These are phyloP conservation scores for Friedmanniomyces endolithicus DNA, from an alignment of 495 filamentous ascomycete species.

Conservation along the genomic window DNA sequence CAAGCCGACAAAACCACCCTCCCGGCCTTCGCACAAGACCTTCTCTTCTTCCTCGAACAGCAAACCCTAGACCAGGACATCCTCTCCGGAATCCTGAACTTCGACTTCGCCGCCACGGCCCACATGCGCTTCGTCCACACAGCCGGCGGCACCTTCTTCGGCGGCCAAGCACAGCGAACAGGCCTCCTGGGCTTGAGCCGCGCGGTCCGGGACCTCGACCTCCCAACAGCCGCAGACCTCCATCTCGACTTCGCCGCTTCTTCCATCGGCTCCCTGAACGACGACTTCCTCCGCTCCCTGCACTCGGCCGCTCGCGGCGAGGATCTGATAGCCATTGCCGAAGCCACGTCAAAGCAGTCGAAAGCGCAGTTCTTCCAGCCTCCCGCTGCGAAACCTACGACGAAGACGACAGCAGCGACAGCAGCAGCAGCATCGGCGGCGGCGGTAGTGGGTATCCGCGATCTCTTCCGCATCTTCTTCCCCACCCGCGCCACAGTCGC, in stretches of 20 bases:
- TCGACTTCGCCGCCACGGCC: conserved; percentile 60
- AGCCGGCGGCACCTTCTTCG: conserved; percentile 43
- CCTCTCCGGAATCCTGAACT: conserved; percentile 47
- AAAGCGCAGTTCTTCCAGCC: conserved; percentile 16
- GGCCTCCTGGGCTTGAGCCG: conserved; percentile 58
- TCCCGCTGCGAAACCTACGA: neutral
- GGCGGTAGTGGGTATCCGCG: conserved; percentile 31
- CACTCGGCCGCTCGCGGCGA: conserved; percentile 63
- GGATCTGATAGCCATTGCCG: conserved; percentile 6
- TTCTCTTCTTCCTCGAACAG: conserved; percentile 57
- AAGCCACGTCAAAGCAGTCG: neutral
- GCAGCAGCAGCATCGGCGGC: no score
- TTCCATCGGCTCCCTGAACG: conserved; percentile 64
- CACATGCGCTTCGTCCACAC: conserved; percentile 70
- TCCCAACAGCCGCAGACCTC: conserved; percentile 27
- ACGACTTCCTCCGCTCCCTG: conserved; percentile 53
- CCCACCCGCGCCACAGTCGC: conserved; percentile 63
- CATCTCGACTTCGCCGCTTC: conserved; percentile 45
- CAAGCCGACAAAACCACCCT: conserved; percentile 27
- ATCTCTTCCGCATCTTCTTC: conserved; percentile 64
- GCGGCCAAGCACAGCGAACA: conserved; percentile 45
- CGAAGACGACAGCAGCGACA: no score
- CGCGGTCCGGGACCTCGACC: conserved; percentile 44
- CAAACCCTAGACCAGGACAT: conserved; percentile 52
- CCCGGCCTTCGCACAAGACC: conserved; percentile 54